These are phyloP conservation scores for Pyrus betulifolia DNA, from an alignment of 306 rosid species.

Conservation along the genomic window DNA sequence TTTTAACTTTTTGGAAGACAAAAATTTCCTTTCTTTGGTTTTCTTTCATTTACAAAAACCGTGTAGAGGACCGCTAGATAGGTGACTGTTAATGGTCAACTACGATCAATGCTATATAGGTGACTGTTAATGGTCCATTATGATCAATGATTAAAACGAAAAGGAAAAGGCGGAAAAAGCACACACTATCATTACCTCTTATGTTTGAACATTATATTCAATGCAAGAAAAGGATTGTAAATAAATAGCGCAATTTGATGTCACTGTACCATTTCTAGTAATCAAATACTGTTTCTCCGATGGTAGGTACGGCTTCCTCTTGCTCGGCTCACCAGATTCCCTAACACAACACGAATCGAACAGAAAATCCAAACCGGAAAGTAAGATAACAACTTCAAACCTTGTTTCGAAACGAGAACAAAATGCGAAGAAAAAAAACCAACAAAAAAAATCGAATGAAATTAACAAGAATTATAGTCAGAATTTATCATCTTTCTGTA, in stretches of 20 bases:
- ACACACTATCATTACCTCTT: neutral
- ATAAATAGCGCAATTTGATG: neutral
- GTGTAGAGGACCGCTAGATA: neutral
- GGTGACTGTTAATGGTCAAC: neutral
- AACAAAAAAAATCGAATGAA: neutral
- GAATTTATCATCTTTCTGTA: too few species aligned
- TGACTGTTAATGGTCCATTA: neutral
- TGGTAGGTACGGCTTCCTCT: constrained; percentile 88
- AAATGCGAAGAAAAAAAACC: neutral
- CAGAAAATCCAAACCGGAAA: neutral
- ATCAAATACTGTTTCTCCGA: constrained; percentile 77
- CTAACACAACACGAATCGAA: constrained; percentile 25
- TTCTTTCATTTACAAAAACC: neutral
- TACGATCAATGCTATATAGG: too few species aligned
- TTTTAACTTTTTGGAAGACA: neutral
- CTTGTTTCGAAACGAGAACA: neutral
- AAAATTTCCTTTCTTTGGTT: neutral
- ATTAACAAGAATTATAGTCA: neutral
- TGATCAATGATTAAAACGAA: neutral
- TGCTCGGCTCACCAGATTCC: constrained; percentile 91
- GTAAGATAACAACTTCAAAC: neutral
- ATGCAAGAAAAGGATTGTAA: neutral
- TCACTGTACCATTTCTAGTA: constrained; percentile 71
- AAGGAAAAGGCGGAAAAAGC: neutral
- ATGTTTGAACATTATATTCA: neutral